phyloP scores from a whole-genome alignment of 768 basidiomycete genomes.

The Coprinopsis cinerea region DNA sequence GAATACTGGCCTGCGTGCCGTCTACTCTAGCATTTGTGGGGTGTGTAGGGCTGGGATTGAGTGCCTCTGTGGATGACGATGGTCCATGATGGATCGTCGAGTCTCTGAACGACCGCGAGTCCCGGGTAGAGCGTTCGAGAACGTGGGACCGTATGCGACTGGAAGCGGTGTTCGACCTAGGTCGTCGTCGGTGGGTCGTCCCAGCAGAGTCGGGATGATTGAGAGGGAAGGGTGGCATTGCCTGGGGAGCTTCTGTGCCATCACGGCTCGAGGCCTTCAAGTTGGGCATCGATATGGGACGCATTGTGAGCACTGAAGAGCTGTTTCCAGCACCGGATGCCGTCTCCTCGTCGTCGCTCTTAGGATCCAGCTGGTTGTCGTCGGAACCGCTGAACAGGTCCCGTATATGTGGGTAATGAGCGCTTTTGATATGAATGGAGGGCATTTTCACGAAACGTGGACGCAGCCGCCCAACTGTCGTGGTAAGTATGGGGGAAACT shows the following conservation, averaged over 20 bases:
- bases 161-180: not conserved
- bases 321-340: not conserved
- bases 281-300: slow-evolving; percentile 1
- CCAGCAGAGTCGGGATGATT: not conserved
- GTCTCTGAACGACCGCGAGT: not conserved
- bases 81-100: not conserved
- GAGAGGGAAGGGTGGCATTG: not conserved
- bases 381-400: not conserved
- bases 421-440: not conserved
- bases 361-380: too few species aligned
- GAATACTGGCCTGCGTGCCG: slow-evolving; percentile 2
- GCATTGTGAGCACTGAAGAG: not conserved
- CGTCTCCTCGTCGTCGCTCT: not conserved
- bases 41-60: not conserved
- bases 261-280: not conserved
- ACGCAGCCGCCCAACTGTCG: too few species aligned
- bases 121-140: not conserved
- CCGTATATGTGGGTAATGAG: not conserved
- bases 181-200: not conserved
- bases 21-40: not conserved
- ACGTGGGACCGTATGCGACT: slow-evolving; percentile 2
- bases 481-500: too few species aligned
- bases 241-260: not conserved
- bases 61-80: not conserved
- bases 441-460: too few species aligned